Percentiles rank a stretch among this genome's conserved stretches.
phyloP scores from a whole-genome alignment of 2,329 filamentous ascomycete species.

The Verticillium longisporum region DNA sequence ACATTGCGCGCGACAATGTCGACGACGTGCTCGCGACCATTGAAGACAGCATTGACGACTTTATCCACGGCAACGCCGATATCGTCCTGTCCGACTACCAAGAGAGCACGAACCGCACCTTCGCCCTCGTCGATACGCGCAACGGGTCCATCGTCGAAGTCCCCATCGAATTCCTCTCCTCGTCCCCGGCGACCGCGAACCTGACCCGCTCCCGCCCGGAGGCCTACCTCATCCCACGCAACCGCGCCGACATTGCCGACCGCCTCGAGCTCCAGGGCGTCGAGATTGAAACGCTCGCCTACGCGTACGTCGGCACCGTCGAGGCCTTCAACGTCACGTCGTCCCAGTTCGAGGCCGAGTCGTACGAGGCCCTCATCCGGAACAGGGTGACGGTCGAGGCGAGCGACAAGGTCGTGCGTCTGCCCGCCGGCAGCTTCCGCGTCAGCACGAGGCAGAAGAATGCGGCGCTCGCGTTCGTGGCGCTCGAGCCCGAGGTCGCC shows the following conservation, averaged over 20 bases:
- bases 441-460: conserved; percentile 18
- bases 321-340: conserved; percentile 15
- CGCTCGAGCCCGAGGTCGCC: conserved; percentile 19
- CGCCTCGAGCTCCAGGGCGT: conserved; percentile 16
- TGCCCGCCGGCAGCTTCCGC: conserved; percentile 18
- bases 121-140: conserved; percentile 17
- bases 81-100: conserved; percentile 17
- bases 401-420: conserved; percentile 10
- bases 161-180: conserved; percentile 16
- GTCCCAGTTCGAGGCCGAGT: conserved; percentile 5
- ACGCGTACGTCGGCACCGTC: conserved; percentile 15
- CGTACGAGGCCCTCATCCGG: conserved; percentile 16
- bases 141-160: conserved; percentile 16
- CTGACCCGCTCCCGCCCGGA: conserved; percentile 17
- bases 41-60: conserved; percentile 15
- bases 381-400: conserved; percentile 15
- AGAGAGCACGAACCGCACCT: conserved; percentile 15
- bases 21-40: conserved; percentile 13
- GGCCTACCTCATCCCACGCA: conserved; percentile 19
- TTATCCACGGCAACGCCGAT: conserved; percentile 14
- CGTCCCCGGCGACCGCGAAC: conserved; percentile 17
- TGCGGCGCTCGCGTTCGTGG: conserved; percentile 17
- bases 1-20: conserved; percentile 17
- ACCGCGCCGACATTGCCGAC: conserved; percentile 16
- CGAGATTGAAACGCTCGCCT: conserved; percentile 13